Base-by-base conservation (phyloP, 2,329 filamentous ascomycete genomes). In the Niveomyces coronatus region DNA sequence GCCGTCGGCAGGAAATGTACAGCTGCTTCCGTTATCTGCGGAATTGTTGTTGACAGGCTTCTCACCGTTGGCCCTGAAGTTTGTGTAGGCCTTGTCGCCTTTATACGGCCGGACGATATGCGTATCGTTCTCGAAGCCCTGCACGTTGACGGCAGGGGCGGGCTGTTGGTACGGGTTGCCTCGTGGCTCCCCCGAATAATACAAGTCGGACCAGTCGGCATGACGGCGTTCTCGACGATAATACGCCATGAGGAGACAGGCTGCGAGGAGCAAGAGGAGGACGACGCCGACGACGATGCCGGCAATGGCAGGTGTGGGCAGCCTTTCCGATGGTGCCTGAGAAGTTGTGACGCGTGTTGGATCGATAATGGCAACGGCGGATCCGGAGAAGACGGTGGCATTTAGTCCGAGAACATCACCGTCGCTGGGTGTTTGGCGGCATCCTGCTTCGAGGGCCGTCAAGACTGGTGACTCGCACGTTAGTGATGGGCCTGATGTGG, bases 221-320 rank as follows among this genome's bases (percentile, higher is more conserved):
- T 55, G 55, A 15, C 51, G 50, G 29, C 58, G 58, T 44, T 70
- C 62, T 15, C 57, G 60, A 7, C 65, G 61, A 47, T 65, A 68
- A 53, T 76, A 66, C 2, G 73, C 44, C 36, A 60, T 47, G 35
- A 75, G 65, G 1, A 76, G 56, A 3, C 52, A 61, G 1, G 55
- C 45, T 3, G 59, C 61, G 1, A 65, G 58, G 5, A 68, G 23
- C 3, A 74, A 50, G 2, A 65, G 48, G 0, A 70, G 53, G 0
- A 57, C 57, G 6, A 60, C 63, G 10, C 67, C 71, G 1, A 74
- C 51, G 0, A 60, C 62, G 31, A 77, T 75, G 14, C 71, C 72
- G 0, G 68, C 66, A 13, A 74, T 69, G n/a, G 67, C 65, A 3
- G 67, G 65, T 0, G 63, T 62, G 0, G 65, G 29, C 7, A 18